Base-by-base conservation (phyloP, 2,329 filamentous ascomycete genomes). In the Pestalotiopsis fici region DNA sequence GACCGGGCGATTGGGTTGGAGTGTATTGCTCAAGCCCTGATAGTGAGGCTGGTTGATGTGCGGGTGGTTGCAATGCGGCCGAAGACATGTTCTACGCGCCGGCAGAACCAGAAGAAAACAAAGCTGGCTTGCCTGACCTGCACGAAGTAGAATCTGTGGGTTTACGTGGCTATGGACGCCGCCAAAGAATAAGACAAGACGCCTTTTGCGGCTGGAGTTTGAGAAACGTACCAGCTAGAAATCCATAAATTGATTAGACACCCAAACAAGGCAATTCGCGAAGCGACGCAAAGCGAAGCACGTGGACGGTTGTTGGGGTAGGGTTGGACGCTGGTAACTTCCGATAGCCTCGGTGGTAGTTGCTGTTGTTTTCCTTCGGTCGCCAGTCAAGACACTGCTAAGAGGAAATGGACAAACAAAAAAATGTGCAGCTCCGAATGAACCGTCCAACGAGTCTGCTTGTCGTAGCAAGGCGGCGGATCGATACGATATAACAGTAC, bases 11-110 rank as follows among this genome's bases (percentile, higher is more conserved):
- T 67, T 86, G 85, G 56, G 80, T 77, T 65, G 86, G 80, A 71
- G 84, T 80, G 78, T 88, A 88, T 70, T 86, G 85, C 72, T 78
- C 80, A 65, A 83, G 77, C 57, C 77, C 81, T 66, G 83, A 79
- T 72, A 85, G 77, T 70, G 82, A 80, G 69, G 82, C 80, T 72
- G 82, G 80, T 76, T 87, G 86, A 78, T 87, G 86, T 73, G 86
- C 83, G 76, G 84, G 81, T 71, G 87, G 82, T 79, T 91, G 89
- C 77, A 91, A 81, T 74, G 86, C 86, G 83, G 89, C 87, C 79
- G 87, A 89, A 80, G 86, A 88, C 88, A 88, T 89, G 79, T 83
- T 86, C 81, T 76, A 76, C 75, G 75, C 76, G 65, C 61, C 59
- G 50, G 69, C 71, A 31, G 27, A 57, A 27, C 23, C 23, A 57